Base-by-base conservation (phyloP, 306 rosid genomes). In the Hippophae rhamnoides region DNA sequence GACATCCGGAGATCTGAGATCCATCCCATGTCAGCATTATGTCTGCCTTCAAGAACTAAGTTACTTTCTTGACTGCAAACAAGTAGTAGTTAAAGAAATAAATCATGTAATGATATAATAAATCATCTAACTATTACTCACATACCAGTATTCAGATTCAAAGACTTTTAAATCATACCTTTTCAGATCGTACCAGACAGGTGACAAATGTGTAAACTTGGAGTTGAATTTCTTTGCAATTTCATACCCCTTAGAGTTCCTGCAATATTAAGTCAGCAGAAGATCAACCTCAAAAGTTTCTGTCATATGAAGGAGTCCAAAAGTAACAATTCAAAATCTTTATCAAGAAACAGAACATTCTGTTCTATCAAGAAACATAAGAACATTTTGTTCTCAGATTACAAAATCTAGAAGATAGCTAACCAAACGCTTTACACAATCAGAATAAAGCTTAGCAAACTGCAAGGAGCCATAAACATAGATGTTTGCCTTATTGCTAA, bases 161-260 rank as follows among this genome's bases (percentile, higher is more conserved):
- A 70, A 31, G 38, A 68, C 54, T 52, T 9, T 43, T 6, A n/a
- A 57, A 50, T 62, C 67, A 52, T 85, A 92, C 99, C 96, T 92
- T 70, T 88, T 92, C 68, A 92, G 71, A 45, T 85, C 95, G 60
- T 92, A 92, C 99, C 99, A 92, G n/a, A 88, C 78, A 6, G 95
- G 99, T 43, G 99, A 85, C 75, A 92, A 57, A 77, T 92, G 99
- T 13, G 96, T 88, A 63, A 85, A 88, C 77, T 88, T 92, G 60
- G 90, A 85, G 69, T 82, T 92, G 75, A 92, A 85, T 71, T 69
- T 77, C 72, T 92, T 92, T 1, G 93, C 96, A 73, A 82, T 55
- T 41, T 87, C 96, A 75, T 87, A 88, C 60, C 99, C 99, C 75
- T 6, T 71, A 40, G 96, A 85, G 60, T 92, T 92, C 99, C 99